Conservation (phyloP, 1,284 basidiomycete genomes). For the Sphaerobolus stellatus region DNA sequence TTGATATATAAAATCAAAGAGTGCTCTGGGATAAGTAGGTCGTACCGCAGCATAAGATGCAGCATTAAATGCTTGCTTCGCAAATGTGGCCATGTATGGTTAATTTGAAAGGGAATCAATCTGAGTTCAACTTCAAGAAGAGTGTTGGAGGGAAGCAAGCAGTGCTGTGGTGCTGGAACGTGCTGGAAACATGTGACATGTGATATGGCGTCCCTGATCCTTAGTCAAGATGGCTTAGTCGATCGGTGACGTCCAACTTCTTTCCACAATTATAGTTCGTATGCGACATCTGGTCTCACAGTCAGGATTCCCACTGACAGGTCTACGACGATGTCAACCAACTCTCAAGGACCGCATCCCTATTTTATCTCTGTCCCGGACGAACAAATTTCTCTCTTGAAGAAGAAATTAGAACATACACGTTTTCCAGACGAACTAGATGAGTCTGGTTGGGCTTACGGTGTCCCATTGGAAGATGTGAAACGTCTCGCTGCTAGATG, state of each 20-base stretch:
- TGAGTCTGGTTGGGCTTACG: constrained; percentile 7
- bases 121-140: too few relatives aligned
- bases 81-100: constrained; percentile 70
- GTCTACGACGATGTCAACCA: neutral
- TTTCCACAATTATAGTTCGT: too few relatives aligned
- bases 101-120: too few relatives aligned
- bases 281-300: too few relatives aligned
- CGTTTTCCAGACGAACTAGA: constrained; percentile 10
- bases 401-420: neutral
- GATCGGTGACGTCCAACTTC: too few relatives aligned
- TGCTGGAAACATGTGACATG: too few relatives aligned
- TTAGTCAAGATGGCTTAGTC: too few relatives aligned
- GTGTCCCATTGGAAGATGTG: constrained; percentile 6
- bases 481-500: constrained; percentile 3
- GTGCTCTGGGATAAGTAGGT: constrained; percentile 64
- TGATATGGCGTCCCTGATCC: too few relatives aligned
- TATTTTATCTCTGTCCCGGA: neutral
- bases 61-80: constrained; percentile 61
- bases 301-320: too few relatives aligned
- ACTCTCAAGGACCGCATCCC: neutral
- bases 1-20: constrained; percentile 61
- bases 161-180: too few relatives aligned
- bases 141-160: too few relatives aligned
- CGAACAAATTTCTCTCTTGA: neutral
- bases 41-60: constrained; percentile 62